Conservation (phyloP, 306 rosid species). For the Cucurbita argyrosperma region DNA sequence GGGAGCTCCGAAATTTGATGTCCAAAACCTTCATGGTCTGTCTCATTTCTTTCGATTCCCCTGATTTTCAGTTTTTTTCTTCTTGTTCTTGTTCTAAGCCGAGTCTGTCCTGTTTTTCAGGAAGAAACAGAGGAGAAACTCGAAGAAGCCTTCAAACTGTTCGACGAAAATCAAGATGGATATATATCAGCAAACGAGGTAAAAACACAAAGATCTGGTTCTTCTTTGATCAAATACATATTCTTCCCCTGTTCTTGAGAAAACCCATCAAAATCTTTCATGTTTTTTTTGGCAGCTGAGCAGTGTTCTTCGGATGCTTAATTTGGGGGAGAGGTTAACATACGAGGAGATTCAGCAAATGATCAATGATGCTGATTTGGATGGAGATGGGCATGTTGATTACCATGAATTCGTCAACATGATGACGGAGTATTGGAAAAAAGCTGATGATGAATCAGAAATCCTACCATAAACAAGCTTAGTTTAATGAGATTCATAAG, state of each 20-base stretch:
- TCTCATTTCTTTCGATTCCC: background rate
- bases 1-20: constrained; percentile 58
- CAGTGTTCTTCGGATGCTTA: constrained; percentile 70
- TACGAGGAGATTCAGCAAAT: constrained; percentile 74
- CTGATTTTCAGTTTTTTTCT: background rate
- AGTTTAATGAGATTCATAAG: too few species aligned
- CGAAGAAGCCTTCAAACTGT: constrained; percentile 71
- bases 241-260: background rate
- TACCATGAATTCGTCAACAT: constrained; percentile 65
- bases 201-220: background rate
- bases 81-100: background rate
- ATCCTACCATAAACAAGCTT: background rate
- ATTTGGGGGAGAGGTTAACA: constrained; percentile 57
- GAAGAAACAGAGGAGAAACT: constrained; percentile 81
- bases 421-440: constrained; percentile 22
- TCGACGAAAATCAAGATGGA: constrained; percentile 84
- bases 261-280: background rate
- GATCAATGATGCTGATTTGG: constrained; percentile 82
- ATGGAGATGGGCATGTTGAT: constrained; percentile 82
- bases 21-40: constrained; percentile 52
- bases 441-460: background rate
- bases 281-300: constrained; percentile 37
- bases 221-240: background rate
- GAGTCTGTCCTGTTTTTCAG: constrained; percentile 15
- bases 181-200: constrained; percentile 81